Base-by-base conservation (phyloP, 1,284 basidiomycete species). In the Inonotus obliquus region DNA sequence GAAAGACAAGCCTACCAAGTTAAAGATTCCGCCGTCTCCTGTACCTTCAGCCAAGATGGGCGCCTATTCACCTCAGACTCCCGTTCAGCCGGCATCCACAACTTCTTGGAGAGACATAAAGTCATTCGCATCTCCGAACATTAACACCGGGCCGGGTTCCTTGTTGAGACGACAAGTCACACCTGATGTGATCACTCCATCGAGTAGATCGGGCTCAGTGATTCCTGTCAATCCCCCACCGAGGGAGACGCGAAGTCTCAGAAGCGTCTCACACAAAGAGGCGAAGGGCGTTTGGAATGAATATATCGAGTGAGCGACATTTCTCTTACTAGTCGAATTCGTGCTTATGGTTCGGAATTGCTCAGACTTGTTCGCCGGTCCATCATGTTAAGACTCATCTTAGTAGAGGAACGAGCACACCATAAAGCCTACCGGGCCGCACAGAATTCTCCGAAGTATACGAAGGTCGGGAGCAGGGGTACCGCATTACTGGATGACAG, bases 241-340 rank as follows among this genome's bases (percentile, higher is more conserved):
- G n/a, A 27, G 35, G 25, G 41, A 48, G 44, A 25, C 39, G 9
- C 41, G 41, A 19, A 47, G 14, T 2, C 27, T 57, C 13, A 17
- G 21, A 13, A 57, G 41, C 10, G 32, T 60, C n/a, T 60, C 53
- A 17, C 25, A 55, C 32, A 55, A 55, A n/a, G 39, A 61, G 11
- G 59, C 59, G 6, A 54, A 25, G 29, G 39, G 27, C 11, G 41
- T 54, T 48, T 61, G 59, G 59, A 39, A 48, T 2, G 29, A 19
- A 32, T 41, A 47, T 48, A 49, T 47, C 17, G 41, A 47, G 58
- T 60, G 41, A 38, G 37, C 29, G 7, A 21, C 4, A 11, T 9
- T 37, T 35, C 29, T 17, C 3, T 29, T 41, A 41, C 14, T 23
- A 19, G 0, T 17, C 19, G 23, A n/a, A 52, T n/a, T n/a, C 35